phyloP scores from a whole-genome alignment of 345 rosid species.

The Camelina neglecta region DNA sequence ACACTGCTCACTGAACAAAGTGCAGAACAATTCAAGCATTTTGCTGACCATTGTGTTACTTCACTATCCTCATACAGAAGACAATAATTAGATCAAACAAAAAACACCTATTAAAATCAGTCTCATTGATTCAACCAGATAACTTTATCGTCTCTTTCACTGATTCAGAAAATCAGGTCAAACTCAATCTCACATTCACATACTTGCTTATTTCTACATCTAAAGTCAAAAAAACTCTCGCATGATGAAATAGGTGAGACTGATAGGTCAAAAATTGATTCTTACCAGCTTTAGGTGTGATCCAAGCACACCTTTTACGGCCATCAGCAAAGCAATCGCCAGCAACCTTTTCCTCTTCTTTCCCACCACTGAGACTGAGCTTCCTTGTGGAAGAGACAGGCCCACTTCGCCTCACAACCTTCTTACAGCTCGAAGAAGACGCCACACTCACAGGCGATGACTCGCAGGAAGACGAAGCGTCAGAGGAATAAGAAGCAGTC shows the following conservation, averaged over 20 bases:
- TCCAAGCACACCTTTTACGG: conserved; percentile 78
- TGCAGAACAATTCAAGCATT: not conserved
- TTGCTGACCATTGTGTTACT: not conserved
- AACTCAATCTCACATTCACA: not conserved
- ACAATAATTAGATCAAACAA: not conserved
- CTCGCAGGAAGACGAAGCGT: conserved; percentile 76
- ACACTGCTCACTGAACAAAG: conserved; percentile 4
- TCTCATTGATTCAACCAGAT: conserved; percentile 8
- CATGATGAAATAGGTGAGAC: not conserved
- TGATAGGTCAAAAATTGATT: conserved; percentile 1
- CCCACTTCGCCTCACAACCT: conserved; percentile 41
- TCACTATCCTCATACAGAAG: not conserved
- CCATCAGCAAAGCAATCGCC: conserved; percentile 51
- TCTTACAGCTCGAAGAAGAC: conserved; percentile 60
- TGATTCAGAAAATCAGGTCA: conserved; percentile 6
- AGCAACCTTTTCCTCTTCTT: conserved; percentile 43
- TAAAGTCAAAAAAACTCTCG: not conserved
- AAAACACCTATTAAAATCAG: not conserved
- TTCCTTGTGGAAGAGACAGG: conserved; percentile 48
- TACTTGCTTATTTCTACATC: not conserved
- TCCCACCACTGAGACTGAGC: conserved; percentile 45
- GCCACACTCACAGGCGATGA: conserved; percentile 63
- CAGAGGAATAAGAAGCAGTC: conserved; percentile 79
- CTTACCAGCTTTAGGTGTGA: conserved; percentile 76
- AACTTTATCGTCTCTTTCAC: conserved; percentile 1